Evolutionary conservation across 2,329 filamentous ascomycete species (phyloP).

Genomic region (Botrytis tulipae): DNA sequence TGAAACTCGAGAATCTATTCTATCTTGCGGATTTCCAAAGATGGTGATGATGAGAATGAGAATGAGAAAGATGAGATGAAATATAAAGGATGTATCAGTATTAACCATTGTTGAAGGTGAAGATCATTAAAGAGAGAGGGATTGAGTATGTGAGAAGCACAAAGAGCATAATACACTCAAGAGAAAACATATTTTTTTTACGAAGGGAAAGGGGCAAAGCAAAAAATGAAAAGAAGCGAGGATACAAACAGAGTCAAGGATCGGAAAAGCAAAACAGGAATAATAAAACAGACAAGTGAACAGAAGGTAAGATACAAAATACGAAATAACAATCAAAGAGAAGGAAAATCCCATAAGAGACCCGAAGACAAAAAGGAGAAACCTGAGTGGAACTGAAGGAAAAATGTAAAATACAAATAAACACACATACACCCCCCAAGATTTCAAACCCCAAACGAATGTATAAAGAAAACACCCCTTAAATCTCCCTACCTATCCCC

Average conservation of each 20-base stretch:
- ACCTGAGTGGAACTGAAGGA: not conserved
- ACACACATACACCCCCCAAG: no score
- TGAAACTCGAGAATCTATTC: not conserved
- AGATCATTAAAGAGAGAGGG: no score
- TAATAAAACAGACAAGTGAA: no score
- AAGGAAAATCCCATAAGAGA: not conserved
- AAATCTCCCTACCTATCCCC: not conserved
- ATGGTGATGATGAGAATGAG: no score
- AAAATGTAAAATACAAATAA: no score
- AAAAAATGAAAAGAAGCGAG: not conserved
- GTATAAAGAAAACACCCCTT: fast-evolving
- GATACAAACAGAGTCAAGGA: not conserved
- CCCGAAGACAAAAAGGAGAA: not conserved
- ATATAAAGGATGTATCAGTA: not conserved
- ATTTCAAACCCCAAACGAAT: no score
- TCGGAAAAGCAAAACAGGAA: not conserved
- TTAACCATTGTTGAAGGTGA: no score
- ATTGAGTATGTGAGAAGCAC: fast-evolving
- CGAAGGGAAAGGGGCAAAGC: not conserved
- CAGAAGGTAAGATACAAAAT: fast-evolving
- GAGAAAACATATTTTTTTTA: no score
- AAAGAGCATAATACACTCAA: no score
- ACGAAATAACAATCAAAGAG: not conserved
- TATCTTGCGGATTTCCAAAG: not conserved
- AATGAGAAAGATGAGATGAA: not conserved